phyloP scores from a whole-genome alignment of 495 filamentous ascomycete species.

The Hypomontagnella monticulosa region DNA sequence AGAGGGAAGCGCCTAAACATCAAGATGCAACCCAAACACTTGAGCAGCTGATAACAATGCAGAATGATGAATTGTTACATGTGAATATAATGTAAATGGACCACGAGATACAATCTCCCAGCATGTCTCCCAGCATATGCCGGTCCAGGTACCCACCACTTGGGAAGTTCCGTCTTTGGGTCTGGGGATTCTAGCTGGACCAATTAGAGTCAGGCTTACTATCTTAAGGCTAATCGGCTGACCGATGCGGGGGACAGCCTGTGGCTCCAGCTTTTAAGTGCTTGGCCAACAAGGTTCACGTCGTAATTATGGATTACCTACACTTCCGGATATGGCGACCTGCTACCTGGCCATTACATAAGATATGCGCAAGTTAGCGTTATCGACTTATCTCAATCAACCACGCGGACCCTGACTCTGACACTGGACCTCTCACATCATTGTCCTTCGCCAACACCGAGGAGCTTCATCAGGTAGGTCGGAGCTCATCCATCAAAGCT shows the following conservation, averaged over 20 bases:
- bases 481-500: slow-evolving; percentile 35
- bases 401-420: slow-evolving; percentile 22
- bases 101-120: slow-evolving; percentile 23
- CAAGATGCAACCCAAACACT: not conserved
- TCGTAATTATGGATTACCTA: not conserved
- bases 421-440: slow-evolving; percentile 12
- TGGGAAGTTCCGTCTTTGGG: slow-evolving; percentile 27
- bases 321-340: slow-evolving; percentile 13
- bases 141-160: slow-evolving; percentile 11
- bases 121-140: slow-evolving; percentile 17
- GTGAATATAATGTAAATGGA: slow-evolving; percentile 1
- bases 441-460: slow-evolving; percentile 1
- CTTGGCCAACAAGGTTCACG: slow-evolving; percentile 12
- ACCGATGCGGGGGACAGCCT: slow-evolving; percentile 24
- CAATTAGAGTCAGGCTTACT: slow-evolving; percentile 23
- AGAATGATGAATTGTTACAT: not conserved
- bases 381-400: slow-evolving; percentile 25
- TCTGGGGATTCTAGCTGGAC: slow-evolving; percentile 22
- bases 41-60: slow-evolving; percentile 16
- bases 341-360: slow-evolving; percentile 21
- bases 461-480: slow-evolving; percentile 17
- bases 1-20: not conserved
- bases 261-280: slow-evolving; percentile 5
- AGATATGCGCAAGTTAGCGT: slow-evolving; percentile 7
- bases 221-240: slow-evolving; percentile 34